Conservation (phyloP, 2,329 filamentous ascomycete genomes). For the Sporothrix dimorphospora region DNA sequence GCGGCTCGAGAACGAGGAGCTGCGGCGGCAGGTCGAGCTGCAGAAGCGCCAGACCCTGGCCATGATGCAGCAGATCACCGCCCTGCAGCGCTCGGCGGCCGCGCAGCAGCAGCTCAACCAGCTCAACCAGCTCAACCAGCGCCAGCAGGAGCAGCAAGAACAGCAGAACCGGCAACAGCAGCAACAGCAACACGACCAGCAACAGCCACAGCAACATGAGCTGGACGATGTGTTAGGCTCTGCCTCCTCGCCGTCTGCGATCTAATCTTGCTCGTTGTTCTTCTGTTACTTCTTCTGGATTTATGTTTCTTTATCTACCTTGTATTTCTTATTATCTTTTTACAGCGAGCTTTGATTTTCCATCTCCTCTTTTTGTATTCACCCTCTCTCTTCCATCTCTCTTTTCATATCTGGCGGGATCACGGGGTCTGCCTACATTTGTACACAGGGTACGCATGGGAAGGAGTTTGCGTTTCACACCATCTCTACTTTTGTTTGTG, state of each 20-base stretch:
- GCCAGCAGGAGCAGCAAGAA: conserved; percentile 1
- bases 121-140: conserved; percentile 20
- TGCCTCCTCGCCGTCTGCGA: background rate
- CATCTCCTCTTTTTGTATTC: background rate
- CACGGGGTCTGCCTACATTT: background rate
- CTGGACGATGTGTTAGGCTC: background rate
- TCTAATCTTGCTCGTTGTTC: background rate
- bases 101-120: conserved; percentile 28
- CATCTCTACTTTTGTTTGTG: background rate
- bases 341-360: background rate
- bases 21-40: conserved; percentile 54
- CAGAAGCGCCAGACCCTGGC: conserved; percentile 52
- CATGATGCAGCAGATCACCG: conserved; percentile 54
- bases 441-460: conserved; percentile 16
- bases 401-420: background rate
- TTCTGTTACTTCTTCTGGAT: background rate
- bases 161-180: no score
- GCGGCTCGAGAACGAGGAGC: conserved; percentile 65
- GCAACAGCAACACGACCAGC: background rate
- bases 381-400: background rate
- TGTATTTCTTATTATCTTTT: background rate
- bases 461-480: background rate
- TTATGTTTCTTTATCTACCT: background rate
- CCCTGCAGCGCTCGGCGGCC: conserved; percentile 49
- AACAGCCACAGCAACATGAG: background rate